phyloP scores from a whole-genome alignment of 2,329 filamentous ascomycete genomes.

The Aspergillus glaucus region DNA sequence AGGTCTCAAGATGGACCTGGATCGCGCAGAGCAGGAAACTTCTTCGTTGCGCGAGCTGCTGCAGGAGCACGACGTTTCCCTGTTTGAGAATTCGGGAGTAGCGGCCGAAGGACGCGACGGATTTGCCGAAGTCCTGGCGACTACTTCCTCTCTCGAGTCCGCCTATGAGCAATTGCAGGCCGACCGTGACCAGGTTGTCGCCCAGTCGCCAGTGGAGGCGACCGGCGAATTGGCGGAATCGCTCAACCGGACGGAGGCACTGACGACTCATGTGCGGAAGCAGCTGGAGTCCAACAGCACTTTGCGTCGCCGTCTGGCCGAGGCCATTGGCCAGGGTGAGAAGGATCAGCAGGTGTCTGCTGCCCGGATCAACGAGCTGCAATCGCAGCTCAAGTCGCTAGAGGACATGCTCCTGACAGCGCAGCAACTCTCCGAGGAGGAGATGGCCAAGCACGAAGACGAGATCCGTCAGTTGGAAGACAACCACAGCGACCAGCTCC shows the following conservation, averaged over 20 bases:
- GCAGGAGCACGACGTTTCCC: conserved; percentile 73
- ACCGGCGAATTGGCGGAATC: conserved; percentile 65
- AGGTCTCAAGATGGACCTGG: conserved; percentile 91
- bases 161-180: conserved; percentile 70
- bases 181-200: conserved; percentile 58
- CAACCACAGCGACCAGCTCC: conserved; percentile 68
- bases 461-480: conserved; percentile 72
- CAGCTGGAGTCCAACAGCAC: conserved; percentile 73
- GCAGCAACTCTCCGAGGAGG: conserved; percentile 80
- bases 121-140: conserved; percentile 46
- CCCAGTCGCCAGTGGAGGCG: conserved; percentile 63
- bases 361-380: conserved; percentile 74
- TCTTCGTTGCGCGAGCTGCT: conserved; percentile 71
- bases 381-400: conserved; percentile 69
- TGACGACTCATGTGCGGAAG: conserved; percentile 70
- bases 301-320: conserved; percentile 67
- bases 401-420: conserved; percentile 79
- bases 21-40: conserved; percentile 91
- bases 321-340: conserved; percentile 78
- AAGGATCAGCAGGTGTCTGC: conserved; percentile 74
- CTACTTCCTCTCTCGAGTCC: conserved; percentile 64
- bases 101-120: conserved; percentile 25
- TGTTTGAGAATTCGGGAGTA: conserved; percentile 55
- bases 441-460: conserved; percentile 75
- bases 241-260: conserved; percentile 69